A percentile compares a stretch with the other conserved stretches of the same genome.
These are phyloP conservation scores for Haplographium delicatum DNA, from an alignment of 495 filamentous ascomycete genomes.

Conservation along the genomic window DNA sequence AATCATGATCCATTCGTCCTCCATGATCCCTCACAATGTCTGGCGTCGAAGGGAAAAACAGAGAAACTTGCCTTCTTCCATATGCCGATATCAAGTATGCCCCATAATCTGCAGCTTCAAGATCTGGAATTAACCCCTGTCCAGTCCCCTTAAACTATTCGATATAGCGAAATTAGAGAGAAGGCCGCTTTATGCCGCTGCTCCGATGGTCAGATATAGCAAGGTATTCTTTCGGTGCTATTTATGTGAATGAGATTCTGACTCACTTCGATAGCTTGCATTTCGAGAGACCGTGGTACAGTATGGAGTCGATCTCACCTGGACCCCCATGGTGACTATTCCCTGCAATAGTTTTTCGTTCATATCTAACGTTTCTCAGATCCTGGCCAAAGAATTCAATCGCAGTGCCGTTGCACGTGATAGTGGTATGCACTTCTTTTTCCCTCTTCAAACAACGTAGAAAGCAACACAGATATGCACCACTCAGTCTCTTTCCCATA, in stretches of 20 bases:
- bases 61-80: background rate
- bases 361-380: constrained; percentile 24
- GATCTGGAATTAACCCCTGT: constrained; percentile 2
- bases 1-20: too few relatives aligned
- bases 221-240: constrained; percentile 30
- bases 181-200: constrained; percentile 50
- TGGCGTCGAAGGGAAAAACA: background rate
- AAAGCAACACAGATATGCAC: too few relatives aligned
- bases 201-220: constrained; percentile 67
- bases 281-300: constrained; percentile 56
- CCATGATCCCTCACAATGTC: constrained; percentile 7
- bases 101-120: background rate
- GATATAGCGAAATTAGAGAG: constrained; percentile 45
- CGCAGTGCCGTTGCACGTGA: constrained; percentile 51
- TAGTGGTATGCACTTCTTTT: constrained; percentile 36
- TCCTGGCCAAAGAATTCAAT: constrained; percentile 67
- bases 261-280: constrained; percentile 39
- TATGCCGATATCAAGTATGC: constrained; percentile 14
- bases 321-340: constrained; percentile 55
- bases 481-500: background rate
- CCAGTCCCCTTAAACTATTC: constrained; percentile 54
- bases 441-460: too few relatives aligned
- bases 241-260: background rate
- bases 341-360: background rate
- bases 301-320: constrained; percentile 58